Evolutionary conservation across 345 rosid species (phyloP).

Genomic region (Eucalyptus polybractea): DNA sequence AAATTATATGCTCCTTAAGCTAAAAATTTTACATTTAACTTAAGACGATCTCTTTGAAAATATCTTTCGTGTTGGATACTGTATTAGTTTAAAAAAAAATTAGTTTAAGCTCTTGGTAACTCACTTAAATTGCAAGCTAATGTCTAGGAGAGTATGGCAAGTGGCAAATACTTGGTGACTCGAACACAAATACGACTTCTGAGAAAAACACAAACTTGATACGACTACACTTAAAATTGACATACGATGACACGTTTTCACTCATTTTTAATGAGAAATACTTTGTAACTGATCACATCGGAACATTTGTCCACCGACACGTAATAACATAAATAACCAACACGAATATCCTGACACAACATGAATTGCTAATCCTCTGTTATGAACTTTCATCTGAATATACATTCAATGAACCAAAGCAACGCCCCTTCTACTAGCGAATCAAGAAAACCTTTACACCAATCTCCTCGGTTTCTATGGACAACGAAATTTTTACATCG

Average conservation of each 20-base stretch:
- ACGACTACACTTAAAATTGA: not conserved
- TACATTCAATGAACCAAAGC: no score
- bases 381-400: no score
- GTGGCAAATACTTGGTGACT: not conserved
- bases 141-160: not conserved
- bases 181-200: not conserved
- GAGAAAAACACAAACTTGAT: not conserved
- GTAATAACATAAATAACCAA: not conserved
- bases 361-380: not conserved
- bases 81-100: not conserved
- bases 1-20: not conserved
- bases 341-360: not conserved
- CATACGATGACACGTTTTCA: not conserved
- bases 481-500: no score
- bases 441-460: no score
- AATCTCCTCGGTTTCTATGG: no score
- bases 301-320: not conserved
- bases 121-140: not conserved
- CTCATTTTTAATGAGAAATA: not conserved
- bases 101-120: not conserved
- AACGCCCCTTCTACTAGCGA: no score
- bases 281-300: not conserved
- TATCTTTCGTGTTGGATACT: not conserved
- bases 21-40: not conserved
- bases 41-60: not conserved